These are phyloP conservation scores for Kandelia obovata DNA, from an alignment of 345 rosid genomes.

Conservation along the genomic window DNA sequence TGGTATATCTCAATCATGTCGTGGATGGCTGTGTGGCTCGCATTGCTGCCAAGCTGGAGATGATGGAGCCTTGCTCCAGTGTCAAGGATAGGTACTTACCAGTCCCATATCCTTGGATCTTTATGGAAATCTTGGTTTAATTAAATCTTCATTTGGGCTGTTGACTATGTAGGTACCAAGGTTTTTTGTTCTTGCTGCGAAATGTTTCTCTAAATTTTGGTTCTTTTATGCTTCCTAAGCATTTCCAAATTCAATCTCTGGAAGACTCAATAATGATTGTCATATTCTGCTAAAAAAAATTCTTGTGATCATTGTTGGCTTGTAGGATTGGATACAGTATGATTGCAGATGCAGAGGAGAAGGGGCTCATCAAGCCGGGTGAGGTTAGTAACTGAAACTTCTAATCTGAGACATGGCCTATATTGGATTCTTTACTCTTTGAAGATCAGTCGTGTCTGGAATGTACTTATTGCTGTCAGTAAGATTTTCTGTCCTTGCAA, in stretches of 20 bases:
- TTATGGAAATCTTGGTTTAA: not conserved
- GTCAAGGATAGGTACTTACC: slow-evolving; percentile 77
- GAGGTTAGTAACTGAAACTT: slow-evolving; percentile 46
- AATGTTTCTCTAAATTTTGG: not conserved
- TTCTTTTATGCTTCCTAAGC: not conserved
- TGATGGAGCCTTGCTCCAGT: slow-evolving; percentile 89
- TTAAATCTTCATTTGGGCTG: too few relatives aligned
- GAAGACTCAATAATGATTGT: not conserved
- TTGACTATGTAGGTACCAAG: not conserved
- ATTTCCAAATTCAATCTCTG: not conserved
- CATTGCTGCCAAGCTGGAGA: slow-evolving; percentile 78
- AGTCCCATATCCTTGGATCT: not conserved
- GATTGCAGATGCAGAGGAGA: slow-evolving; percentile 75
- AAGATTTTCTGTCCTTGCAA: too few relatives aligned
- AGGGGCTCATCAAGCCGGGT: slow-evolving; percentile 58
- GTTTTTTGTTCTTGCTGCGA: not conserved
- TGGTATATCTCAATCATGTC: slow-evolving; percentile 73
- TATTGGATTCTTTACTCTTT: too few relatives aligned
- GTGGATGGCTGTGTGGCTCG: slow-evolving; percentile 71
- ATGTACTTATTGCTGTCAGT: too few relatives aligned
- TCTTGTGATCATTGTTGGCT: not conserved
- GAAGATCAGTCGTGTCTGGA: too few relatives aligned
- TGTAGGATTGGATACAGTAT: slow-evolving; percentile 72
- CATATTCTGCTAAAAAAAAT: too few relatives aligned
- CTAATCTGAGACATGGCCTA: not conserved